Conservation (phyloP, 106 monocot species). For the Apostasia shenzhenica region DNA sequence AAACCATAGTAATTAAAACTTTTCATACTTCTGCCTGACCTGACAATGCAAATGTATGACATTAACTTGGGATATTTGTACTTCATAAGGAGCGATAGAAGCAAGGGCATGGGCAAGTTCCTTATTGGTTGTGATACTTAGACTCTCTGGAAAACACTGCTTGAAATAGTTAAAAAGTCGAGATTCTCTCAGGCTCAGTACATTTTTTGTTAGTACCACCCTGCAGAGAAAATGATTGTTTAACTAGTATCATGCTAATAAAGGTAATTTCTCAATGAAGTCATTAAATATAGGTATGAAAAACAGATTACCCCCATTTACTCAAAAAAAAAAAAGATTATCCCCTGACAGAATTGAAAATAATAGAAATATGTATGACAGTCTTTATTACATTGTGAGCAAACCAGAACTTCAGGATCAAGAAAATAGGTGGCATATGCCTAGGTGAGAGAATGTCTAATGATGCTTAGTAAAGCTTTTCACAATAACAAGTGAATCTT, state of each 20-base stretch:
- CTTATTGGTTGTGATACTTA: constrained; percentile 45
- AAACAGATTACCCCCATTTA: background rate
- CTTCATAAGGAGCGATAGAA: constrained; percentile 82
- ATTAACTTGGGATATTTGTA: constrained; percentile 57
- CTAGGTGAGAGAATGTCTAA: too few species aligned
- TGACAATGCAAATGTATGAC: constrained; percentile 69
- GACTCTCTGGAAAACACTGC: constrained; percentile 48
- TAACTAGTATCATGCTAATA: too few species aligned
- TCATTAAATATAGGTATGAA: background rate
- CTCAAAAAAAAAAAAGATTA: background rate
- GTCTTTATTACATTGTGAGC: too few species aligned
- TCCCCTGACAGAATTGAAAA: too few species aligned
- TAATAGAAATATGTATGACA: too few species aligned
- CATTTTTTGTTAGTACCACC: constrained; percentile 50
- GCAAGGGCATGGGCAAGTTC: constrained; percentile 76
- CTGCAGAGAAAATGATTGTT: constrained; percentile 28
- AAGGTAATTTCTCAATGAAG: background rate
- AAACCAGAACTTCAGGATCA: too few species aligned
- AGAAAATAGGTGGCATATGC: too few species aligned
- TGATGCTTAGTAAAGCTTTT: too few species aligned
- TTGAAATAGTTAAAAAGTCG: constrained; percentile 62
- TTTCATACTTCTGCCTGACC: constrained; percentile 24
- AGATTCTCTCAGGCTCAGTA: constrained; percentile 39
- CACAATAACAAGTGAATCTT: constrained; percentile 13
- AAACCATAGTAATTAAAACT: background rate